Evolutionary conservation across 345 rosid genomes (phyloP), one percentile per base, ranked within the genome.

Genomic region (Populus simonii): DNA sequence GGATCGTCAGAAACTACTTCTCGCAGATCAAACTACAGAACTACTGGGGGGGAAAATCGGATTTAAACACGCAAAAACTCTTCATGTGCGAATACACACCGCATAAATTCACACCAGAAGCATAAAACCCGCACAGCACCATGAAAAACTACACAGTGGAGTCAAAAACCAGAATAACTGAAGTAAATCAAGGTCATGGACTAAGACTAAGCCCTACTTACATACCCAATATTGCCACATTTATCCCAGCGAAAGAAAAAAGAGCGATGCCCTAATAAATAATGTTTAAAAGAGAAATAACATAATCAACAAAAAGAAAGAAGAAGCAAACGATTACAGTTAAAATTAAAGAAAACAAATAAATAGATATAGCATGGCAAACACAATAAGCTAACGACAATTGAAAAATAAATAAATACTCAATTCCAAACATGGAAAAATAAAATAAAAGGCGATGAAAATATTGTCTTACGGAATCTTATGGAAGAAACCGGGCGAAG

Each of bases 391-490:
- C 7, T 31, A 31, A 66, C n/a, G 2, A 11, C 33, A 36, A 75
- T 75, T 63, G 38, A 71, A 61, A 66, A 31, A 27, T 31, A 72
- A 72, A 39, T 38, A 53, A 66, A 67, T 20, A 53, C 29, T 11
- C 10, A 81, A 66, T 9, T 17, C 72, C 35, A 23, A 70, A 18
- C 2, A 62, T 17, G 23, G 5, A 66, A 76, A 57, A 41, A 41
- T 41, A 18, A 36, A 73, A 18, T 23, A 20, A 57, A 49, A 17
- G 6, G 72, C 27, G n/a, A 22, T 5, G n/a, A 8, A 23, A 31
- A 25, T 55, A 1, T 35, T 35, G 72, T 31, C 84, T 83, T 80
- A 83, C 80, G 63, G 80, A 81, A 83, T 23, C 61, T 81, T 83
- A 80, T 35, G 74, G 78, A 76, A 68, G 55, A 29, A 78, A 29